These are phyloP conservation scores for Stenogyne calaminthoides DNA, from an alignment of 305 asterid genomes.

Conservation along the genomic window DNA sequence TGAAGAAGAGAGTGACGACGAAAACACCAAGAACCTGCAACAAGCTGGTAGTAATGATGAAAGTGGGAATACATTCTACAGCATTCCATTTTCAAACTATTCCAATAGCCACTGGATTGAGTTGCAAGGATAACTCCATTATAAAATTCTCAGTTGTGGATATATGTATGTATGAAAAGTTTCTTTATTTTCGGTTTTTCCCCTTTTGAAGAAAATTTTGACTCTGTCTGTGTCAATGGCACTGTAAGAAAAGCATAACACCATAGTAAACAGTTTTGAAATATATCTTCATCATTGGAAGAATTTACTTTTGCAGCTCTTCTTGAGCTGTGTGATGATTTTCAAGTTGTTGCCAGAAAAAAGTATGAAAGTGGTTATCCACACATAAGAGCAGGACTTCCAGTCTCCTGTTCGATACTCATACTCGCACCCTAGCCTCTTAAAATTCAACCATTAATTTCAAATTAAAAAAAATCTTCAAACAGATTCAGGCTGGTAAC, in stretches of 20 bases:
- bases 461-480: not conserved
- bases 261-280: constrained; percentile 1
- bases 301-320: not conserved
- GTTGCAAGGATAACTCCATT: constrained; percentile 37
- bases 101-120: constrained; percentile 35
- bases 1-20: constrained; percentile 43
- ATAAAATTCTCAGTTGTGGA: constrained; percentile 5
- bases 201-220: constrained; percentile 13
- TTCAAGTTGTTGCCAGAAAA: not conserved
- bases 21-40: constrained; percentile 27
- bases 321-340: not conserved
- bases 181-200: not conserved
- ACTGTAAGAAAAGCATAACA: constrained; percentile 12
- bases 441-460: not conserved
- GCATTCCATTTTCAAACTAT: constrained; percentile 20
- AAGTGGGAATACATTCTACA: constrained; percentile 14
- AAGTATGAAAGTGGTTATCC: not conserved
- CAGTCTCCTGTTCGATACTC: not conserved
- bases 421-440: not conserved
- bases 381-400: not conserved
- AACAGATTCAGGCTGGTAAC: not conserved
- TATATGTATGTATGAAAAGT: constrained; percentile 23
- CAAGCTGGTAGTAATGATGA: not conserved
- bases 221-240: not conserved
- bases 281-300: not conserved